Percentiles rank a stretch among this genome's conserved stretches.
phyloP scores from a whole-genome alignment of 2,329 filamentous ascomycete genomes.

The Sporothrix euskadiensis region DNA sequence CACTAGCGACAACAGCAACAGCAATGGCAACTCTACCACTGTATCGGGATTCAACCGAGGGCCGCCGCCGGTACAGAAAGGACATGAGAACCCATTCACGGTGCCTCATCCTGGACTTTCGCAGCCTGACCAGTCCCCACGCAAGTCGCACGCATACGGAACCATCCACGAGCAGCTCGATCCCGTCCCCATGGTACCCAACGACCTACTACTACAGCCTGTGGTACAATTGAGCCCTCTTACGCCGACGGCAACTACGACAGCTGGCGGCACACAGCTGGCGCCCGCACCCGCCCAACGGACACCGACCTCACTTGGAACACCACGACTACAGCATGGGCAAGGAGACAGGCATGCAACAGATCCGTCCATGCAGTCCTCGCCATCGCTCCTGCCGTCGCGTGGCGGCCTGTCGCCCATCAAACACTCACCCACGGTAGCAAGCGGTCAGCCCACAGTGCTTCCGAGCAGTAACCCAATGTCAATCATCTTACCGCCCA shows the following conservation, averaged over 20 bases:
- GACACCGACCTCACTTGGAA: slow-evolving; percentile 33
- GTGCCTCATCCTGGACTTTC: slow-evolving; percentile 47
- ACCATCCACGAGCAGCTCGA: slow-evolving; percentile 42
- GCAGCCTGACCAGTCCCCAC: slow-evolving; percentile 46
- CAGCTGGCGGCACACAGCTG: slow-evolving; percentile 22
- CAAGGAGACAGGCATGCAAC: slow-evolving; percentile 30
- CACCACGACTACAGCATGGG: slow-evolving; percentile 39
- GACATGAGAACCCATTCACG: slow-evolving; percentile 45
- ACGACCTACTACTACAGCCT: background rate
- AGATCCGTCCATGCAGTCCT: slow-evolving; percentile 37
- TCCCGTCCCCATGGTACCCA: slow-evolving; percentile 29
- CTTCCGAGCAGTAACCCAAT: slow-evolving; percentile 38
- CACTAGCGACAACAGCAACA: background rate
- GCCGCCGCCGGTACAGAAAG: slow-evolving; percentile 36
- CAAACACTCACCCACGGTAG: slow-evolving; percentile 53
- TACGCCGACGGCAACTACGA: slow-evolving; percentile 22
- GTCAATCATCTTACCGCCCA: slow-evolving; percentile 57
- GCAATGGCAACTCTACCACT: background rate
- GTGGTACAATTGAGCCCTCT: background rate
- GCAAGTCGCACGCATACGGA: slow-evolving; percentile 45
- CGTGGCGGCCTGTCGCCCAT: slow-evolving; percentile 53
- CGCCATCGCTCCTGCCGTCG: slow-evolving; percentile 47
- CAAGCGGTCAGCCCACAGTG: slow-evolving; percentile 37
- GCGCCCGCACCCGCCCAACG: slow-evolving; percentile 31
- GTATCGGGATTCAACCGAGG: background rate